Conservation (phyloP, 108 stramenopile species). For the Mayamaea pseudoterrestris region DNA sequence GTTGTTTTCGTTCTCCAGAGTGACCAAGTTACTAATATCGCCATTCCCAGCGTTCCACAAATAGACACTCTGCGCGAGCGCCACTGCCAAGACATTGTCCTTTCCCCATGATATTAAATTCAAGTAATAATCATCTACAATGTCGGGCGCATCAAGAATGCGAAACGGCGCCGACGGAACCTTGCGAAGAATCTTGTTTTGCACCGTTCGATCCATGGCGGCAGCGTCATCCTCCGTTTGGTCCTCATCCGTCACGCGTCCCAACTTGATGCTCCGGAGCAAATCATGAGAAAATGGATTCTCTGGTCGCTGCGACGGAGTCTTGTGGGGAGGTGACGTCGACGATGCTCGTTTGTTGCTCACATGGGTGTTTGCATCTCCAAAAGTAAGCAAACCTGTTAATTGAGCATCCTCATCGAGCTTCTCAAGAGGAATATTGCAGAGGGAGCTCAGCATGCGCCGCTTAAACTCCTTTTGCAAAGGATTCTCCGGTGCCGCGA, state of each 20-base stretch:
- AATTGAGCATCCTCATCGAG: conserved; percentile 25
- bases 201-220: conserved; percentile 5
- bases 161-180: conserved; percentile 92
- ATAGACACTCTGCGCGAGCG: conserved; percentile 94
- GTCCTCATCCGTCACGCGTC: conserved; percentile 18
- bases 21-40: conserved; percentile 84
- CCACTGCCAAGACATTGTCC: conserved; percentile 93
- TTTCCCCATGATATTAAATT: conserved; percentile 92
- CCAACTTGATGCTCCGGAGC: conserved; percentile 21
- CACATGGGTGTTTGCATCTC: background rate
- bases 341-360: conserved; percentile 2
- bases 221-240: conserved; percentile 2
- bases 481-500: conserved; percentile 32
- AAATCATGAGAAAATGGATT: conserved; percentile 39
- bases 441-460: conserved; percentile 67
- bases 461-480: conserved; percentile 74
- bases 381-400: conserved; percentile 17
- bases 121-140: conserved; percentile 98
- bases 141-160: conserved; percentile 97
- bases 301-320: background rate
- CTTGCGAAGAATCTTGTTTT: conserved; percentile 28
- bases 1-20: conserved; percentile 57
- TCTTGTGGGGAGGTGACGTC: background rate
- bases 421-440: conserved; percentile 61
- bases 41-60: conserved; percentile 97